Percentiles rank a stretch among this genome's conserved stretches.
phyloP scores from a whole-genome alignment of 2,329 filamentous ascomycete species.

The Calycina marina region DNA sequence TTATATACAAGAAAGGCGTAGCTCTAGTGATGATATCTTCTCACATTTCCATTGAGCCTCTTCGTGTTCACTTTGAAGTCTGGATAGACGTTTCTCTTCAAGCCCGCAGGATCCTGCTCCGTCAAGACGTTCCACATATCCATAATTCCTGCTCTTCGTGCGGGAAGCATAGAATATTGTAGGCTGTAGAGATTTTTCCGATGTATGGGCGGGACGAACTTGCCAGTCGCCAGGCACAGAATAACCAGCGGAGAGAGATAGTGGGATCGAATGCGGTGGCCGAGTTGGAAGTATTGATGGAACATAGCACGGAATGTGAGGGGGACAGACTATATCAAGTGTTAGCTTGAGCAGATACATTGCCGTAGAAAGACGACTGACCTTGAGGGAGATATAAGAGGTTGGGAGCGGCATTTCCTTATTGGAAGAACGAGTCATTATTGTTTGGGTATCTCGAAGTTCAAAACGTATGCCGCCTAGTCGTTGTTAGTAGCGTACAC shows the following conservation, averaged over 20 bases:
- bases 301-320: conserved; percentile 90
- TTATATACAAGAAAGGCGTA: conserved; percentile 1
- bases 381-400: conserved; percentile 78
- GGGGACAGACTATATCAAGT: conserved; percentile 55
- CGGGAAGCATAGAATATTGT: conserved; percentile 95
- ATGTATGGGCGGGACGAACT: conserved; percentile 89
- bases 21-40: conserved; percentile 8
- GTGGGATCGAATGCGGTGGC: conserved; percentile 81
- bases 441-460: conserved; percentile 56
- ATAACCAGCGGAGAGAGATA: conserved; percentile 84
- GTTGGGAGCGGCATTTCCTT: conserved; percentile 32
- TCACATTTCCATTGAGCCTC: conserved; percentile 10
- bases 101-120: conserved; percentile 4
- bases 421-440: conserved; percentile 25
- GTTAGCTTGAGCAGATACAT: conserved; percentile 3
- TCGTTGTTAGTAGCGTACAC: conserved; percentile 8
- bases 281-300: conserved; percentile 92
- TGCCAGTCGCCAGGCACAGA: conserved; percentile 74
- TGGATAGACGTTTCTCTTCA: conserved; percentile 5
- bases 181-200: conserved; percentile 88
- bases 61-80: conserved; percentile 12
- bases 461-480: conserved; percentile 77
- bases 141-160: conserved; percentile 59
- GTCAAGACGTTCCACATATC: conserved; percentile 58
- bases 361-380: conserved; percentile 22